Conservation (phyloP, 345 rosid species). For the Luvunga scandens region DNA sequence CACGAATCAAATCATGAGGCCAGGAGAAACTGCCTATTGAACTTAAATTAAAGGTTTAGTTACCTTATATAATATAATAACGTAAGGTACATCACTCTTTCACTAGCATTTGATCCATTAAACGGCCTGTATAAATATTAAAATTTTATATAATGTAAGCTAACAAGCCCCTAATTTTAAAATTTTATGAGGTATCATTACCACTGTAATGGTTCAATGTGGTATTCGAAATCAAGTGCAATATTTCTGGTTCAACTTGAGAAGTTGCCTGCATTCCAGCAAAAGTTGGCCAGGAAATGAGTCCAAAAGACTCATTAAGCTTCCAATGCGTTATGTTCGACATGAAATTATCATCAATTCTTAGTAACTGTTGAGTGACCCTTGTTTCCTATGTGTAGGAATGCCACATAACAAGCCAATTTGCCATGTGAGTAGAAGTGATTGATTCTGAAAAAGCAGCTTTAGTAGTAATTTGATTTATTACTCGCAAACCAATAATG, state of each 20-base stretch:
- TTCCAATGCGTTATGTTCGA: neutral
- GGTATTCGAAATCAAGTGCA: neutral
- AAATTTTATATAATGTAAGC: too few species aligned
- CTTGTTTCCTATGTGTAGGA: neutral
- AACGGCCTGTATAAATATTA: too few species aligned
- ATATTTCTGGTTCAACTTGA: neutral
- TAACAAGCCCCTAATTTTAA: too few species aligned
- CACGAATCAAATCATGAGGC: too few species aligned
- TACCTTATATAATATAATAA: too few species aligned
- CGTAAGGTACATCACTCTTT: too few species aligned
- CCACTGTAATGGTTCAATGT: too few species aligned
- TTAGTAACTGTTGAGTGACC: too few species aligned
- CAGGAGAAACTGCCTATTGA: too few species aligned
- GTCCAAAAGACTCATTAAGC: neutral
- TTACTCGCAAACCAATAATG: constrained; percentile 10
- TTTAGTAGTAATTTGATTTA: neutral
- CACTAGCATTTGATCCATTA: too few species aligned
- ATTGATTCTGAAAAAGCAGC: neutral
- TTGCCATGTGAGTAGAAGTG: neutral
- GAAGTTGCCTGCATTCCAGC: neutral
- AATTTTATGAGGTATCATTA: too few species aligned
- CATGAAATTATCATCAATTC: neutral
- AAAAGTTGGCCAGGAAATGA: neutral
- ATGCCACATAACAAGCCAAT: neutral
- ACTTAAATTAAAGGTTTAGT: too few species aligned